A percentile compares a stretch with the other conserved stretches of the same genome.
phyloP scores from a whole-genome alignment of 805 yeast genomes.

The Torulaspora franciscae region DNA sequence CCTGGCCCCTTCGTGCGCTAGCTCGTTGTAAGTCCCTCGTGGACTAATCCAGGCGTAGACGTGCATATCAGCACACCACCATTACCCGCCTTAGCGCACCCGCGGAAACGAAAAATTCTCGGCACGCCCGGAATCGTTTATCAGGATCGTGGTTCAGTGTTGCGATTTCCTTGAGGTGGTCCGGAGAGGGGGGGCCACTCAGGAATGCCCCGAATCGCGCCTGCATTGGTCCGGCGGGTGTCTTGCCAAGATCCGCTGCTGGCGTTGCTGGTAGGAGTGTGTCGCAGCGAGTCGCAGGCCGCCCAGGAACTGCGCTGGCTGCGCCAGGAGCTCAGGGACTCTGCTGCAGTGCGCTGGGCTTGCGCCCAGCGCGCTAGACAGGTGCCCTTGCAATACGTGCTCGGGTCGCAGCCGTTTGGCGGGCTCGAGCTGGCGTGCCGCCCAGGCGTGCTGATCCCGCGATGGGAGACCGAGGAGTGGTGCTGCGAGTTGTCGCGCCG shows the following conservation, averaged over 20 bases:
- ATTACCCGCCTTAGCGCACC: too few species aligned
- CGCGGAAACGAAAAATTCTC: too few species aligned
- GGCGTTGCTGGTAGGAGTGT: conserved; percentile 30
- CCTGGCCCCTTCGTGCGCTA: too few species aligned
- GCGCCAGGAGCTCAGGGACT: conserved; percentile 13
- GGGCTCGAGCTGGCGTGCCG: conserved; percentile 53
- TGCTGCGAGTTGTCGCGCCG: conserved; percentile 32
- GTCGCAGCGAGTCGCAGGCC: conserved; percentile 24
- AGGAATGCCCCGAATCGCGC: conserved; percentile 24
- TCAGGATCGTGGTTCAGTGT: not conserved
- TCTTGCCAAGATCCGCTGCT: conserved; percentile 15
- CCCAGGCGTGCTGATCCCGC: conserved; percentile 72
- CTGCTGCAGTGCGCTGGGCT: conserved; percentile 38
- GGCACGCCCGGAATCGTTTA: too few species aligned
- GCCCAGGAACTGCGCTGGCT: conserved; percentile 30
- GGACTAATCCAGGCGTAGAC: too few species aligned
- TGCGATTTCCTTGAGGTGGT: not conserved
- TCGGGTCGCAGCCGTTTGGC: conserved; percentile 88
- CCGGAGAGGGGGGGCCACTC: not conserved
- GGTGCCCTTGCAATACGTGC: conserved; percentile 77
- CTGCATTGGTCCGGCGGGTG: conserved; percentile 17
- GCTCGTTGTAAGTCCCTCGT: too few species aligned
- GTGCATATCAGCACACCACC: too few species aligned
- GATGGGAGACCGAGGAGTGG: conserved; percentile 98
- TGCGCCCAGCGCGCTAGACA: conserved; percentile 46